Evolutionary conservation across 345 rosid species (phyloP).

Genomic region (Hypericum perforatum): DNA sequence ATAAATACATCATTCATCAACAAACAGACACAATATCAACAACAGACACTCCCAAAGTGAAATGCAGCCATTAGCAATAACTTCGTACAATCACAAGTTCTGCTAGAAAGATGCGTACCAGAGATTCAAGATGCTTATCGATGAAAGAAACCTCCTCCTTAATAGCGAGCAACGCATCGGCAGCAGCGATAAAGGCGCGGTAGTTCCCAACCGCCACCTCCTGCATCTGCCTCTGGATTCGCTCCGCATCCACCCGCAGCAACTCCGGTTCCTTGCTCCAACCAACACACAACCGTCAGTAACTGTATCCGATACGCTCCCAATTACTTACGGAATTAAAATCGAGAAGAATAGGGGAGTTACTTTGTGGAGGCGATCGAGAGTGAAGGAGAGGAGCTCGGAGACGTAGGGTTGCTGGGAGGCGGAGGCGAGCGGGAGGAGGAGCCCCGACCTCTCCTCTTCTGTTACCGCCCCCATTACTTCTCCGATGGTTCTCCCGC

Average conservation of each 20-base stretch:
- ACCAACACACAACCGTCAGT: background rate
- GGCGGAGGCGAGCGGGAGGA: slow-evolving; percentile 70
- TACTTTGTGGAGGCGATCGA: slow-evolving; percentile 97
- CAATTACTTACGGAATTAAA: background rate
- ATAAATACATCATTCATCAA: background rate
- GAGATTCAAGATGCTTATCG: slow-evolving; percentile 80
- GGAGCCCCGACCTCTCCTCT: slow-evolving; percentile 28
- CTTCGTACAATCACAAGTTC: background rate
- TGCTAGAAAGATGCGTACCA: slow-evolving; percentile 26
- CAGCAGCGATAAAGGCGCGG: slow-evolving; percentile 88
- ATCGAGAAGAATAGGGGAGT: background rate
- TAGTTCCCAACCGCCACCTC: slow-evolving; percentile 92
- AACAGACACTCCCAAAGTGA: too few relatives aligned
- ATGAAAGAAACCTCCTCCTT: slow-evolving; percentile 76
- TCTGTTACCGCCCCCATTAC: slow-evolving; percentile 38
- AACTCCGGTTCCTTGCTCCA: slow-evolving; percentile 76
- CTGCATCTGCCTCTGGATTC: slow-evolving; percentile 96
- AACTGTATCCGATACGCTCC: background rate
- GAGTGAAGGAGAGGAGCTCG: slow-evolving; percentile 97
- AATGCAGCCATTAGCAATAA: too few relatives aligned
- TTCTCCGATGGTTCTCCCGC: too few relatives aligned
- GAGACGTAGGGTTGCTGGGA: slow-evolving; percentile 90
- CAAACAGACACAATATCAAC: background rate
- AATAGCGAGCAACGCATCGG: slow-evolving; percentile 82
- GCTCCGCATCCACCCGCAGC: slow-evolving; percentile 87